Conservation (phyloP, 1,139 yeast species). For the Magnusiomyces suaveolens region DNA sequence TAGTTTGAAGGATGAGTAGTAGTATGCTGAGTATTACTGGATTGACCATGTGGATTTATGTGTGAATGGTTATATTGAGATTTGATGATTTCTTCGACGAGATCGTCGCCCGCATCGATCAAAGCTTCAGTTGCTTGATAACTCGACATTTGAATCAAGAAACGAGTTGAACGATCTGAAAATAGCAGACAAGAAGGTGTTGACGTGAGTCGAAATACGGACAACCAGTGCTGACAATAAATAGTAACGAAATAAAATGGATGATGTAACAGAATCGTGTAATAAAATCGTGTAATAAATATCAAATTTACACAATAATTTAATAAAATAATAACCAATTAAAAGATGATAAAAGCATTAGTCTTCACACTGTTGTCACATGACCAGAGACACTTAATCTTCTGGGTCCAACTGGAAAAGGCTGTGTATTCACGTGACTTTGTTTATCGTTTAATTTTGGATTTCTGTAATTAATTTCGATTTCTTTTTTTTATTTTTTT, state of each 20-base stretch:
- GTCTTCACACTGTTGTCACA: too few species aligned
- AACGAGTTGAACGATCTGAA: not conserved
- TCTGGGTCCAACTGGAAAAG: not conserved
- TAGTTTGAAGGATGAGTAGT: too few species aligned
- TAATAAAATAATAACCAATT: not conserved
- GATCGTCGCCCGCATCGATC: not conserved
- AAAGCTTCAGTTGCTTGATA: not conserved
- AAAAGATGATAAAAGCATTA: not conserved
- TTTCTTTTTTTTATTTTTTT: too few species aligned
- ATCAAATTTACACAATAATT: too few species aligned
- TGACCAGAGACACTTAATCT: not conserved
- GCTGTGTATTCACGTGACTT: not conserved
- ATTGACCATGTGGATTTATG: not conserved
- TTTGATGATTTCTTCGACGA: not conserved
- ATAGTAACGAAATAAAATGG: too few species aligned
- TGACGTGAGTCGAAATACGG: too few species aligned
- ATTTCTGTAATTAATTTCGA: too few species aligned
- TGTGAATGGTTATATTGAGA: not conserved
- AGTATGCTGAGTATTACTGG: too few species aligned
- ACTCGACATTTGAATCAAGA: not conserved
- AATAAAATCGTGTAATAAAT: not conserved
- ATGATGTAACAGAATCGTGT: too few species aligned
- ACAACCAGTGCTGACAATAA: too few species aligned
- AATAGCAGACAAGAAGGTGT: not conserved
- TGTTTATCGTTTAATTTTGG: too few species aligned